Percentiles rank a stretch among this genome's conserved stretches.
These are phyloP conservation scores for Hyaloscypha finlandica DNA, from an alignment of 495 filamentous ascomycete species.

Conservation along the genomic window DNA sequence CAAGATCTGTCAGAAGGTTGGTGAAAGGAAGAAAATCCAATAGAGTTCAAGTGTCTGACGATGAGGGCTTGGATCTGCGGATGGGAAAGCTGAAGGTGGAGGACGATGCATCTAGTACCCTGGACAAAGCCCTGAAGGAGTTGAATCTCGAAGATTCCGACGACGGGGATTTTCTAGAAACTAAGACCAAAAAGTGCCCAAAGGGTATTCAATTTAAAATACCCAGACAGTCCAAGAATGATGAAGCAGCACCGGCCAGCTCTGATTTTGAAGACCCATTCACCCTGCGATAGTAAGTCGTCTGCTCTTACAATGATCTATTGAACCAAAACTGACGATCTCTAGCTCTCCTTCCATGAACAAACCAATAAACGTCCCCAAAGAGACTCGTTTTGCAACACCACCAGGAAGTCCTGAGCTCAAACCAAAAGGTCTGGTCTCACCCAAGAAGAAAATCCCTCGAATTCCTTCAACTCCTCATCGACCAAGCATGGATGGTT, in stretches of 20 bases:
- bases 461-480: slow-evolving; percentile 40
- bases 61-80: slow-evolving; percentile 1
- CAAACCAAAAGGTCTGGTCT: slow-evolving; percentile 25
- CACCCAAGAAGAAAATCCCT: slow-evolving; percentile 34
- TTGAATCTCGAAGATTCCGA: neutral
- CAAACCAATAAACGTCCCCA: slow-evolving; percentile 38
- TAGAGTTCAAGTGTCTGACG: slow-evolving; percentile 7
- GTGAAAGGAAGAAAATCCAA: slow-evolving; percentile 23
- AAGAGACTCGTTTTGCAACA: slow-evolving; percentile 34
- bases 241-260: neutral
- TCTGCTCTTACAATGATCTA: neutral
- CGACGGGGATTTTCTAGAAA: neutral
- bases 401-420: slow-evolving; percentile 20
- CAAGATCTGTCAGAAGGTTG: slow-evolving; percentile 22
- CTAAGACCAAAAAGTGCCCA: neutral
- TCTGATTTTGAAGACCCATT: slow-evolving; percentile 25
- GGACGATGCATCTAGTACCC: neutral
- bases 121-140: neutral
- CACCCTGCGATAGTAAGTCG: slow-evolving; percentile 25
- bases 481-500: slow-evolving; percentile 70
- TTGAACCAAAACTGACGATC: slow-evolving; percentile 1
- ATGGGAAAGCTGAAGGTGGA: slow-evolving; percentile 18
- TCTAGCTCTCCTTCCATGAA: slow-evolving; percentile 28
- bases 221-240: neutral
- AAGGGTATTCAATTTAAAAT: neutral